Base-by-base conservation (phyloP, 2,329 filamentous ascomycete genomes). In the Cercospora brassicicola region DNA sequence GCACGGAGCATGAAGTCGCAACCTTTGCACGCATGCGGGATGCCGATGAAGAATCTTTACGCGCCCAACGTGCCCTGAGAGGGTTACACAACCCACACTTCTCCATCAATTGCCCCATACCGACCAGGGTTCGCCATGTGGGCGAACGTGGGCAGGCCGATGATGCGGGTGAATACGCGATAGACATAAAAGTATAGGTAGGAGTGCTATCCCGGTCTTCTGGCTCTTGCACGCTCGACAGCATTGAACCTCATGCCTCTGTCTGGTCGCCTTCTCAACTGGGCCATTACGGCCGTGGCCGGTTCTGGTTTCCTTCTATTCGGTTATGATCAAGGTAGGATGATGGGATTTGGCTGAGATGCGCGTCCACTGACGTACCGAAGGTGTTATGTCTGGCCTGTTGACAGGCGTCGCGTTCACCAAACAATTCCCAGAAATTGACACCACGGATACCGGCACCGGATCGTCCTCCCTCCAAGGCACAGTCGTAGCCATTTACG, bases 401-500 rank as follows among this genome's bases (percentile, higher is more conserved):
- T 51, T 71, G 20, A 71, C 69, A 30, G 65, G 67, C 61, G 59
- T 39, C 3, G 62, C 65, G 5, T 72, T 68, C 55, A 67, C 64
- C 4, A 65, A 65, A 56, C 62, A 65, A 13, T 72, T 72, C 30
- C 70, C 68, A n/a, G 55, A 68, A 18, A 72, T 72, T 39, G 68
- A 71, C 11, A 72, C 68, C 7, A 69, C 62, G 3, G 53, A 63
- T 11, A 64, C 56, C 10, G 67, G 64, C 15, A 57, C 45, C 20
- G 67, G 67, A 23, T 67, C 64, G 33, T 65, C 68, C 6, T 71
- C 69, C 4, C 61, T 72, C 7, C 70, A 72, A 61, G 70, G 69
- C 28, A 71, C 84, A 0, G 83, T 87, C 10, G 85, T 84, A 0
- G 85, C 85, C 1, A 83, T 87, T 61, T 87, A 88, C 73, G 85